Base-by-base conservation (phyloP, 306 rosid species). In the Bauhinia variegata region DNA sequence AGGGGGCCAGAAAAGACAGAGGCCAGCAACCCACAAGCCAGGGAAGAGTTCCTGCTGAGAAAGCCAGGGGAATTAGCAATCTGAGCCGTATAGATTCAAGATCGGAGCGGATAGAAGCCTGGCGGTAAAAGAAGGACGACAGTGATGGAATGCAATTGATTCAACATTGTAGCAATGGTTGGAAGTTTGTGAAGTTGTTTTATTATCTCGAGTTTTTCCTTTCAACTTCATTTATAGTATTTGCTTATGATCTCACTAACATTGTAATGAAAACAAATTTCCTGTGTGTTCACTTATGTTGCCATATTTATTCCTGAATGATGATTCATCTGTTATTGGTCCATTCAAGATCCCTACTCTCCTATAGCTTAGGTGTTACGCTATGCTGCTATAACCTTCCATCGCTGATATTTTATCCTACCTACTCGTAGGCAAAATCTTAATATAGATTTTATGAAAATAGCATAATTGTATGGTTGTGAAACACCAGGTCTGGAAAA, bases 151-250 rank as follows among this genome's bases (percentile, higher is more conserved):
- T n/a, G n/a, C n/a, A n/a, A 77, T 73, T 75, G 84, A 66, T 70
- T 71, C 54, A 64, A 52, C 74, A 55, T 10, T 65, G 52, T 70
- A 64, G 49, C 47, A 28, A 58, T 74, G 72, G 53, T 71, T 57
- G 54, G 28, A 77, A 54, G 80, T 71, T 73, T 83, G 80, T 79
- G 82, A 77, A 74, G 56, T 84, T 55, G 61, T 55, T 61, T 65
- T 70, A 37, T 56, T 71, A 57, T 44, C 72, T 68, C 32, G 61
- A 53, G 41, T 55, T 65, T 63, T 60, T 78, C 66, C 77, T 58
- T 73, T 60, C 70, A 78, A 67, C 75, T 70, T 48, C 72, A 70
- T 65, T 32, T 49, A 71, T 61, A 73, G 42, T 61, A 67, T 39
- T 34, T 34, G 38, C 38, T 34, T 59, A 36, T 65, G 47, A 73